Conservation (phyloP, 164 flowering plant species). For the Vitis labrusca region DNA sequence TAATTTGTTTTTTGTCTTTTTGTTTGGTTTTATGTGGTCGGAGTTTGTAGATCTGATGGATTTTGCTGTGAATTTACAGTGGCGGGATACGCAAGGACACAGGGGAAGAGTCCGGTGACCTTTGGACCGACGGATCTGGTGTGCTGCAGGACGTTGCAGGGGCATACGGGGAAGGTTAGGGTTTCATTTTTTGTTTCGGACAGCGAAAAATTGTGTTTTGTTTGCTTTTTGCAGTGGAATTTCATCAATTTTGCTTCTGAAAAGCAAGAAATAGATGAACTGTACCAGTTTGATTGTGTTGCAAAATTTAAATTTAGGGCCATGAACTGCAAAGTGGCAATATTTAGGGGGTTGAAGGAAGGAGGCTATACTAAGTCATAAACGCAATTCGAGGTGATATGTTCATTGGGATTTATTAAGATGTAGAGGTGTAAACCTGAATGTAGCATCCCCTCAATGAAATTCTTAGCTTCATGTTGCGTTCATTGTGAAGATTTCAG, state of each 20-base stretch:
- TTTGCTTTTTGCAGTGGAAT: too few relatives aligned
- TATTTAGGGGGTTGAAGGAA: neutral
- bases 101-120: constrained; percentile 57
- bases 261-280: too few relatives aligned
- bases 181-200: neutral
- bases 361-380: neutral
- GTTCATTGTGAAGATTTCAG: neutral
- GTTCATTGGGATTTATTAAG: neutral
- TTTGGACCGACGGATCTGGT: constrained; percentile 94
- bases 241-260: too few relatives aligned
- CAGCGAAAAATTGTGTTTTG: neutral
- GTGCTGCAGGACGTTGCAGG: constrained; percentile 87
- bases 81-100: constrained; percentile 66
- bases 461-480: neutral
- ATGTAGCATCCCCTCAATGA: neutral
- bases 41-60: constrained; percentile 17
- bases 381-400: neutral
- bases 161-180: constrained; percentile 88
- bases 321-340: neutral
- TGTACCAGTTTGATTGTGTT: neutral
- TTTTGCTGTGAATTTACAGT: constrained; percentile 39
- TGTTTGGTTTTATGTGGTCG: neutral
- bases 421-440: neutral
- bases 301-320: neutral
- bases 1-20: constrained; percentile 2